These are phyloP conservation scores for Phytophthora sansomeana DNA, from an alignment of 352 stramenopile genomes.

Conservation along the genomic window DNA sequence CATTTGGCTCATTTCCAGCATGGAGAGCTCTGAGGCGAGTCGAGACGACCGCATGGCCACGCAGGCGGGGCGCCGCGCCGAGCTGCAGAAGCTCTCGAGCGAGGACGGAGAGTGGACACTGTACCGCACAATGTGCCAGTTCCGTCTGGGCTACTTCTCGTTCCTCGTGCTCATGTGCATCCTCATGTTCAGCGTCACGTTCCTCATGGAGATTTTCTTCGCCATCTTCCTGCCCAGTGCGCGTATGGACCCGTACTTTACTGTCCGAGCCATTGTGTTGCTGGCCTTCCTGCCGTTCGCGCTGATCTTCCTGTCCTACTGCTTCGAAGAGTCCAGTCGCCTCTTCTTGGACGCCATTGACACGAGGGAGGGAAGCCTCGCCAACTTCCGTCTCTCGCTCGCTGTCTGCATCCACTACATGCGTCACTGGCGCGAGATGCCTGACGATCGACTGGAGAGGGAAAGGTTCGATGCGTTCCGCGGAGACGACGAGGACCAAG, in stretches of 20 bases:
- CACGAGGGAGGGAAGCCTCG: conserved; percentile 81
- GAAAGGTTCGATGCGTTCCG: conserved; percentile 56
- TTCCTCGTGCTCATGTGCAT: conserved; percentile 92
- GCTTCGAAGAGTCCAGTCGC: conserved; percentile 85
- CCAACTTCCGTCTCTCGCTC: conserved; percentile 87
- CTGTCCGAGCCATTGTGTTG: conserved; percentile 71
- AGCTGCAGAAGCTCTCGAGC: conserved; percentile 75
- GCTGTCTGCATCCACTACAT: conserved; percentile 88
- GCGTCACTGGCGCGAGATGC: conserved; percentile 83
- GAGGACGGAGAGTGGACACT: conserved; percentile 71
- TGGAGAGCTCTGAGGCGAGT: conserved; percentile 28
- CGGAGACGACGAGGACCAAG: conserved; percentile 66
- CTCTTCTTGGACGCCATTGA: conserved; percentile 89
- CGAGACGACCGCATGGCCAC: conserved; percentile 70
- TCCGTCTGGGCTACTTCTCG: conserved; percentile 89
- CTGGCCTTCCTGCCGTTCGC: conserved; percentile 76
- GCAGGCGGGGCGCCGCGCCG: conserved; percentile 58
- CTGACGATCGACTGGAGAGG: conserved; percentile 73
- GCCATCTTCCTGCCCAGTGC: conserved; percentile 89
- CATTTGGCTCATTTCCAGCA: conserved; percentile 22
- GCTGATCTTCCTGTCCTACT: conserved; percentile 87
- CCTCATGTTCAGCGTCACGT: conserved; percentile 91
- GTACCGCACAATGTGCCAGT: conserved; percentile 85
- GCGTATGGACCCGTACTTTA: conserved; percentile 75
- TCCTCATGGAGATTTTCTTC: conserved; percentile 93